Base-by-base conservation (phyloP, 257 asterid species). In the Jaltomata sinuosa region DNA sequence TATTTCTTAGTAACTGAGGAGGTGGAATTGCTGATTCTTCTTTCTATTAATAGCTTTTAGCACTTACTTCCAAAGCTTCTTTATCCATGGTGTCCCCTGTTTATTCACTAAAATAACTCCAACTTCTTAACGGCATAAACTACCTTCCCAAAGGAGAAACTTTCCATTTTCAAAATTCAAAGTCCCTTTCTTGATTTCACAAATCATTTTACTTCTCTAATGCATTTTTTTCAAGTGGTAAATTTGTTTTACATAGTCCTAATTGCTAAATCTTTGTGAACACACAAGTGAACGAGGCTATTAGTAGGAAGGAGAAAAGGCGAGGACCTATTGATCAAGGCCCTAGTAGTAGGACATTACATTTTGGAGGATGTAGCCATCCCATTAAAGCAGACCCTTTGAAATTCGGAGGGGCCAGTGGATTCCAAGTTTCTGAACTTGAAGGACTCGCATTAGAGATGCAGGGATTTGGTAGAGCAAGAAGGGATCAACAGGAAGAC, bases 391-490 rank as follows among this genome's bases (percentile, higher is more conserved):
- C 79, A 0, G 97, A 95, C 86, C 91, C 93, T 14, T 15, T 85
- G 81, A 97, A 92, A 8, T 85, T 82, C 11, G 82, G 83, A 50
- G 89, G 88, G 36, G 27, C 10, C 27, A 50, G 52, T 27, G 92
- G 88, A 22, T 85, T 49, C 31, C 89, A 90, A 29, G 91, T 92
- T 34, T 91, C 97, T 6, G 98, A 95, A 80, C 90, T 95, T 11
- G 99, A 95, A 88, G 94, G 91, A 4, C 89, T 95, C 1, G 97
- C 99, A 1, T 40, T 95, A 65, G 99, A 95, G 88, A 95, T 95
- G 91, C 99, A 95, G 32, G 97, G 99, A 22, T 61, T 86, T 8
- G 92, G 97, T 9, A 91, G 88, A 89, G 87, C 85, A 22, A 91
- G 89, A 84, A 22, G 84, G 80, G 88, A 83, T 19, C 83, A 88